phyloP scores from a whole-genome alignment of 2,329 filamentous ascomycete species.

The Fusarium sp. region DNA sequence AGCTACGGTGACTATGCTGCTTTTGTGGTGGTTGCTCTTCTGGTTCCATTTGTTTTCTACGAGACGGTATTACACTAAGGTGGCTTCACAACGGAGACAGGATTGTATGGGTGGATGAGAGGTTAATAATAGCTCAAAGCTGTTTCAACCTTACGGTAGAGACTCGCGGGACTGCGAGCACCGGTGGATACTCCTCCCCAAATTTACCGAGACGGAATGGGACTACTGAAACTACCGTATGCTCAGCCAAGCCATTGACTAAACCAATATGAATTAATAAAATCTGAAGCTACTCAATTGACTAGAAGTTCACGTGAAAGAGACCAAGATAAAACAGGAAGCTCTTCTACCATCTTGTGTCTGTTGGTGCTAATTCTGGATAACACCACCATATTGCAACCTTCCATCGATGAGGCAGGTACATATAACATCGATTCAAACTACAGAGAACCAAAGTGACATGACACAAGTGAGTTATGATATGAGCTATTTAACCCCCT shows the following conservation, averaged over 20 bases:
- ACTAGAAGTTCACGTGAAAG: fast-evolving
- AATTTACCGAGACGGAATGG: background rate
- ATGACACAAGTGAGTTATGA: background rate
- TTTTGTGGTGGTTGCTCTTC: too few relatives aligned
- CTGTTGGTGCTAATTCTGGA: too few relatives aligned
- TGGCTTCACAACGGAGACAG: background rate
- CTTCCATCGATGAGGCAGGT: too few relatives aligned
- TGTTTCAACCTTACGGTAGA: background rate
- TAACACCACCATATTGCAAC: too few relatives aligned
- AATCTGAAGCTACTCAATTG: too few relatives aligned
- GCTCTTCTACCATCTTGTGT: background rate
- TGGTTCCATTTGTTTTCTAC: too few relatives aligned
- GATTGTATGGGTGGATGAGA: background rate
- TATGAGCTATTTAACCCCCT: background rate
- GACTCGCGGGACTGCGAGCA: fast-evolving
- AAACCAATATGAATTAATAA: fast-evolving
- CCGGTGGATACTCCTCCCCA: fast-evolving
- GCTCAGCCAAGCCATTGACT: background rate
- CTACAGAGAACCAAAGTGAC: fast-evolving
- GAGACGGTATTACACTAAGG: fast-evolving
- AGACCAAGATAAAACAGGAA: background rate
- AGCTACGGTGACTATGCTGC: too few relatives aligned
- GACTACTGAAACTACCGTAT: fast-evolving
- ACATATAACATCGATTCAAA: fast-evolving
- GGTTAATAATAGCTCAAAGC: background rate